Conservation (phyloP, 75 land plant genomes). For the Isoetes taiwanensis region DNA sequence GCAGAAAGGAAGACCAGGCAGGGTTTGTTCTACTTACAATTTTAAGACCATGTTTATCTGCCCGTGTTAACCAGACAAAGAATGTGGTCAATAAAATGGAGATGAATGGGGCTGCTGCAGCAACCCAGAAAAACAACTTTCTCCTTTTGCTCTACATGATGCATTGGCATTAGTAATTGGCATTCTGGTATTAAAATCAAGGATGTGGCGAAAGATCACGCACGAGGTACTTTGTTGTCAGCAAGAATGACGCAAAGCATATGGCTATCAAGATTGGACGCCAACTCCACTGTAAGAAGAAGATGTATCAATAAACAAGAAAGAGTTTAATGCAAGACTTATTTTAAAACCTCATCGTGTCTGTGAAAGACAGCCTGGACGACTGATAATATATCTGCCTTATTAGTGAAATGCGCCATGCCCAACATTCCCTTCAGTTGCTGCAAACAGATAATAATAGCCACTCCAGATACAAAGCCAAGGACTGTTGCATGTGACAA, state of each 20-base stretch:
- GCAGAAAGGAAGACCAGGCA: no score
- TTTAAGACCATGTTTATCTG: neutral
- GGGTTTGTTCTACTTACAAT: neutral
- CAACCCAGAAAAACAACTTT: neutral
- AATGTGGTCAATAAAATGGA: neutral
- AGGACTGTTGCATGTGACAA: neutral
- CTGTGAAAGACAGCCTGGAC: neutral
- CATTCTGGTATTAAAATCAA: neutral
- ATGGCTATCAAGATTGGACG: neutral
- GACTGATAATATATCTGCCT: neutral
- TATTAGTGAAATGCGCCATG: neutral
- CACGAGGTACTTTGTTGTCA: neutral
- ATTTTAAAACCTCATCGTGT: no score
- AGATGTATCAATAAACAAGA: no score
- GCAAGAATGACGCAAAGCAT: neutral
- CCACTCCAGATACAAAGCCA: neutral
- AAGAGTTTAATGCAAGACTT: no score
- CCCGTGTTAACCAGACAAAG: neutral
- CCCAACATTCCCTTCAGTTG: conserved; percentile 2
- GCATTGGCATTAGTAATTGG: neutral
- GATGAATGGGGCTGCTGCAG: neutral
- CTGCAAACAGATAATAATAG: neutral
- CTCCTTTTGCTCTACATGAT: neutral
- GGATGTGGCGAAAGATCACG: no score
- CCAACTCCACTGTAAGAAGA: neutral